Evolutionary conservation across 495 filamentous ascomycete species (phyloP).

Genomic region (Apiosordaria backusii): DNA sequence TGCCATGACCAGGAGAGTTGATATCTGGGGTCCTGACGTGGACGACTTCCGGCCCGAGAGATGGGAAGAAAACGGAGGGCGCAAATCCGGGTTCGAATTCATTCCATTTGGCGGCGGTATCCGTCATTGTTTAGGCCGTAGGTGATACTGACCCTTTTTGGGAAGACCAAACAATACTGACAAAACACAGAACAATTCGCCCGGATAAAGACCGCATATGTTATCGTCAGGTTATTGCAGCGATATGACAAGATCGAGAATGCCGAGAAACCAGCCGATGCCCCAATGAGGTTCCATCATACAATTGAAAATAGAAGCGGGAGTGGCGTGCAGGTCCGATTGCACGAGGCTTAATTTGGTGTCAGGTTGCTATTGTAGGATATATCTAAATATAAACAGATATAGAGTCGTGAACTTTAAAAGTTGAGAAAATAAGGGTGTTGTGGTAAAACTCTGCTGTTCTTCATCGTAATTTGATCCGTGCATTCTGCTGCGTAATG

Average conservation of each 20-base stretch:
- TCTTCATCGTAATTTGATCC: too few species aligned
- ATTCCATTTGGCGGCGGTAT: slow-evolving; percentile 28
- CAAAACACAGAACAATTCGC: slow-evolving; percentile 42
- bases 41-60: slow-evolving; percentile 31
- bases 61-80: slow-evolving; percentile 31
- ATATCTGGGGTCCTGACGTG: slow-evolving; percentile 38
- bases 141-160: slow-evolving; percentile 12
- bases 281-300: slow-evolving; percentile 38
- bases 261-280: slow-evolving; percentile 31
- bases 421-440: too few species aligned
- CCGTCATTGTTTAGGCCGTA: slow-evolving; percentile 29
- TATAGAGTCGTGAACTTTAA: too few species aligned
- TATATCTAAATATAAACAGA: neutral
- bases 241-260: slow-evolving; percentile 41
- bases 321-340: slow-evolving; percentile 40
- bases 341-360: slow-evolving; percentile 28
- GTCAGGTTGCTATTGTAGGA: neutral
- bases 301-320: slow-evolving; percentile 48
- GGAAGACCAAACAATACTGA: neutral
- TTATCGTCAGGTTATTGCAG: slow-evolving; percentile 44
- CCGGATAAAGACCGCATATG: slow-evolving; percentile 41
- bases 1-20: slow-evolving; percentile 34
- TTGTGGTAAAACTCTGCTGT: too few species aligned
- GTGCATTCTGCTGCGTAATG: too few species aligned
- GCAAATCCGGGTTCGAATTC: slow-evolving; percentile 37